A percentile compares a stretch with the other conserved stretches of the same genome.
phyloP scores from a whole-genome alignment of 2,329 filamentous ascomycete species.

The Piedraia hortae region DNA sequence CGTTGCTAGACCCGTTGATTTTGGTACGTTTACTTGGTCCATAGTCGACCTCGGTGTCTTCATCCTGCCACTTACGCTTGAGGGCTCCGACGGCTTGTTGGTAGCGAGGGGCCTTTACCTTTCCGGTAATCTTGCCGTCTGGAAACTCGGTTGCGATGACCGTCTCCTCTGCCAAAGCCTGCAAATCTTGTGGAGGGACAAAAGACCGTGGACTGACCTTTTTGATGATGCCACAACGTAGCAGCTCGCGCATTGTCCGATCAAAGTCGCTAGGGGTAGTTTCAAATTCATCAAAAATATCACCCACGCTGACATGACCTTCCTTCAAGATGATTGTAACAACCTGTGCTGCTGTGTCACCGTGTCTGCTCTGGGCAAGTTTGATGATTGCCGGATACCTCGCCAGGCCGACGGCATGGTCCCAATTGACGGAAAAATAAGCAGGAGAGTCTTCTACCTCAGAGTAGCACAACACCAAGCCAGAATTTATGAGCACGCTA shows the following conservation, averaged over 20 bases:
- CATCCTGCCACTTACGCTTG: constrained; percentile 23
- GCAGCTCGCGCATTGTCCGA: constrained; percentile 19
- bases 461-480: constrained; percentile 29
- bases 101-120: constrained; percentile 38
- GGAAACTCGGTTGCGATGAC: constrained; percentile 27
- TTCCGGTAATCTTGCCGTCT: constrained; percentile 26
- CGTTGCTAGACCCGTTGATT: constrained; percentile 11
- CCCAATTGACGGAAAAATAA: constrained; percentile 61
- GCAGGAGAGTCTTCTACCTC: constrained; percentile 28
- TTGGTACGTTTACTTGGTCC: constrained; percentile 10
- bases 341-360: constrained; percentile 43
- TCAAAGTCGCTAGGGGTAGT: constrained; percentile 13
- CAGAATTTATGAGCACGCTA: constrained; percentile 64
- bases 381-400: constrained; percentile 60
- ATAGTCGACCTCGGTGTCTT: constrained; percentile 10
- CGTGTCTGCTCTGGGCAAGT: constrained; percentile 45
- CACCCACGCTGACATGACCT: constrained; percentile 47
- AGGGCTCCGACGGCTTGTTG: constrained; percentile 28
- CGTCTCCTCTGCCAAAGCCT: constrained; percentile 32
- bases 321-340: constrained; percentile 48
- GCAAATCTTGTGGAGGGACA: constrained; percentile 27
- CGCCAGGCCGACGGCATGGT: constrained; percentile 54
- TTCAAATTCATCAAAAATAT: constrained; percentile 39
- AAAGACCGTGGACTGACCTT: constrained; percentile 25
- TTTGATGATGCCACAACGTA: constrained; percentile 40